Evolutionary conservation across 208 protist genomes (phyloP).

Genomic region (Phytomonas sp.): DNA sequence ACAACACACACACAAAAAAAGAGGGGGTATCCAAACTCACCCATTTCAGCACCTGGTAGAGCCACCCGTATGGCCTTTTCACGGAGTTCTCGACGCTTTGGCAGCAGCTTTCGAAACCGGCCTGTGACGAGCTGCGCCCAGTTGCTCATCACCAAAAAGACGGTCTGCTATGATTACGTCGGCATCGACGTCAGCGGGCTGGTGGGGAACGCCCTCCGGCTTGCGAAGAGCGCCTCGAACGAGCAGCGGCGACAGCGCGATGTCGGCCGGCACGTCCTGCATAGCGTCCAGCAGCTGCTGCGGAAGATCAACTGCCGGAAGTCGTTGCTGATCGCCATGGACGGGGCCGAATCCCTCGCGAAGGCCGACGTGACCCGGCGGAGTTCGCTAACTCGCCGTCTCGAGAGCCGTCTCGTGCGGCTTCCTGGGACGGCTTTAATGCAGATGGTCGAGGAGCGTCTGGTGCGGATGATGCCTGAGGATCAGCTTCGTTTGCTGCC

Average conservation of each 20-base stretch:
- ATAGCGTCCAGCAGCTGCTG: conserved; percentile 62
- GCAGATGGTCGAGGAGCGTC: conserved; percentile 70
- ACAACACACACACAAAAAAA: neutral
- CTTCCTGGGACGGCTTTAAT: conserved; percentile 60
- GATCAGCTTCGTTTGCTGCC: conserved; percentile 23
- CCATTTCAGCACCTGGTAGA: neutral
- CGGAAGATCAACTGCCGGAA: conserved; percentile 39
- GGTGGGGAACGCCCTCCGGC: conserved; percentile 46
- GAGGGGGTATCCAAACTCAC: neutral
- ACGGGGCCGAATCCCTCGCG: conserved; percentile 56
- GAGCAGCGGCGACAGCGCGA: conserved; percentile 62
- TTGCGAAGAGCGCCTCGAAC: conserved; percentile 43
- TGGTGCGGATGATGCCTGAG: conserved; percentile 60
- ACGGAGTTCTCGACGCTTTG: neutral
- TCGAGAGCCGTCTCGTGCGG: conserved; percentile 40
- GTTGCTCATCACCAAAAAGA: conserved; percentile 74
- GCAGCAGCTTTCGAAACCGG: conserved; percentile 2
- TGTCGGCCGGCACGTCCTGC: conserved; percentile 46
- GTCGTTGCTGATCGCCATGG: conserved; percentile 56
- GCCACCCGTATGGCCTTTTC: neutral
- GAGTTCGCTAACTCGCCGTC: conserved; percentile 22
- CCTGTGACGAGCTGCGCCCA: conserved; percentile 41
- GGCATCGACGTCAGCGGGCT: conserved; percentile 59
- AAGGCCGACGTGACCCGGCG: conserved; percentile 36
- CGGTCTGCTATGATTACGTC: conserved; percentile 76